These are phyloP conservation scores for Amoeboaphelidium protococcarum DNA, from an alignment of 371 early-diverging fungal species.

Conservation along the genomic window DNA sequence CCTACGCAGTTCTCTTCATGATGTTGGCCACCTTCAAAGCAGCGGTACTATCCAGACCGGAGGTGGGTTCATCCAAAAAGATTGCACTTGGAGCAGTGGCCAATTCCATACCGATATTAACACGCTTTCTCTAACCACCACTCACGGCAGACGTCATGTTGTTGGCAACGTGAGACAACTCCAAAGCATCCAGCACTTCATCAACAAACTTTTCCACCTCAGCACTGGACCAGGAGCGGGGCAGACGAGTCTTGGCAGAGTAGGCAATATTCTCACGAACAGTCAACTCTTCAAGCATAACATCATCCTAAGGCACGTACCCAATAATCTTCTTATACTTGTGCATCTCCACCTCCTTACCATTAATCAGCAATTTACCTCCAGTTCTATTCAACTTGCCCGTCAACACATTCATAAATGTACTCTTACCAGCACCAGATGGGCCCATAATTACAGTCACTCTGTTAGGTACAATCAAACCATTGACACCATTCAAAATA, in stretches of 20 bases:
- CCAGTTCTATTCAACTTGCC: constrained; percentile 25
- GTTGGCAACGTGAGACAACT: neutral
- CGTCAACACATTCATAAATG: constrained; percentile 12
- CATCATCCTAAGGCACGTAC: constrained; percentile 33
- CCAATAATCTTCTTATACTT: constrained; percentile 35
- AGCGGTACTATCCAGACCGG: neutral
- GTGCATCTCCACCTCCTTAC: constrained; percentile 20
- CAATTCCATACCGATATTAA: constrained; percentile 49
- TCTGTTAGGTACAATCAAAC: neutral
- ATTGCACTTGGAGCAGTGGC: neutral
- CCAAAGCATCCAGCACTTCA: neutral
- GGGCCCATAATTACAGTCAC: neutral
- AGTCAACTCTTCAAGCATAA: constrained; percentile 22
- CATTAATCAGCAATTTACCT: constrained; percentile 26
- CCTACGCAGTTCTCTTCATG: neutral
- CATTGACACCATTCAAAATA: neutral
- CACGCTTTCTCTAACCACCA: constrained; percentile 71
- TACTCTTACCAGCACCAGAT: constrained; percentile 5
- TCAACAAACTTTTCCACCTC: neutral
- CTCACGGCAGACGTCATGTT: constrained; percentile 21
- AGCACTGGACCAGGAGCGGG: neutral
- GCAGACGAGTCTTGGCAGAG: neutral
- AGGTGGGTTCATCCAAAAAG: neutral
- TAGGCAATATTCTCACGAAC: constrained; percentile 4
- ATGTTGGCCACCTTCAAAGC: neutral